Conservation (phyloP, 139 green algal genomes). For the Chlorella sp. region DNA sequence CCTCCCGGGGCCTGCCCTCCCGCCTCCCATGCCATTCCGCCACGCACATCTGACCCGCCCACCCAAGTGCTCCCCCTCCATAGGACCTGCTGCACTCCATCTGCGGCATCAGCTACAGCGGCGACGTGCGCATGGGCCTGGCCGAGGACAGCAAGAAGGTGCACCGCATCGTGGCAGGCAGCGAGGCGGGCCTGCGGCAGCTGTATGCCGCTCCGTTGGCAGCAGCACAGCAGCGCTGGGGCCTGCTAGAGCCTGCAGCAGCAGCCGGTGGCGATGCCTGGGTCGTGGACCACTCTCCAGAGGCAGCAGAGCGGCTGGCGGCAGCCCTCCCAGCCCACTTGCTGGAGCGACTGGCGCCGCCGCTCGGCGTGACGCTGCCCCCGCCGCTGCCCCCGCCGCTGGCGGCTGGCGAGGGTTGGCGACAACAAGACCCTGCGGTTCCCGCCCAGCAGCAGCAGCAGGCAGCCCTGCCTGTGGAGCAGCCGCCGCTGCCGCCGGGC, state of each 20-base stretch:
- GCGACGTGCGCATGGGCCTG: slow-evolving; percentile 84
- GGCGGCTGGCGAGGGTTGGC: not conserved
- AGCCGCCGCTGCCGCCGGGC: not conserved
- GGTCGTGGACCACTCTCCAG: not conserved
- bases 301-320: slow-evolving; percentile 1
- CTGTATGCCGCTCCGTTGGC: slow-evolving; percentile 24
- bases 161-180: slow-evolving; percentile 66
- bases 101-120: slow-evolving; percentile 83
- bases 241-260: not conserved
- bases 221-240: slow-evolving; percentile 11
- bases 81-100: slow-evolving; percentile 77
- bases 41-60: too few species aligned
- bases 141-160: slow-evolving; percentile 90
- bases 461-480: not conserved
- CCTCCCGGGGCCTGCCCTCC: too few species aligned
- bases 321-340: slow-evolving; percentile 16
- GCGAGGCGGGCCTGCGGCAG: slow-evolving; percentile 17
- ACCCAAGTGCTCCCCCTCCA: too few species aligned
- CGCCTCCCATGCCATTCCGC: too few species aligned
- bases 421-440: too few species aligned
- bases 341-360: slow-evolving; percentile 11
- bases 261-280: not conserved
- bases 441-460: not conserved
- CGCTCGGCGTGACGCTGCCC: not conserved
- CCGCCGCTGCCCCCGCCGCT: not conserved